These are phyloP conservation scores for Paecilomyces sp. DNA, from an alignment of 2,329 filamentous ascomycete genomes.

Conservation along the genomic window DNA sequence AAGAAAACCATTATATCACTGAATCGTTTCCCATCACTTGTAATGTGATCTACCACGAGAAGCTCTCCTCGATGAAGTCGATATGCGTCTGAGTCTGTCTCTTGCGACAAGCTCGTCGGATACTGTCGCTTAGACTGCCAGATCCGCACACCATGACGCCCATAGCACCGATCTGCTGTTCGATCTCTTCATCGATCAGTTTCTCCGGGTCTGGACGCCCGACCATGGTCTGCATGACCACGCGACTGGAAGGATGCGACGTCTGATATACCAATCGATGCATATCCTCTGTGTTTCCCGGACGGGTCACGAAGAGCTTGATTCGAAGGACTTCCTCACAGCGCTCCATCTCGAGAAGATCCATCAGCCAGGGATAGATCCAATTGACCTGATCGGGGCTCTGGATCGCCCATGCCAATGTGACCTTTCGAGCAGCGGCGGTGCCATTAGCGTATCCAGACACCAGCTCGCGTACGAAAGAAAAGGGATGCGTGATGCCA, in stretches of 20 bases:
- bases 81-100: conserved; percentile 54
- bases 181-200: conserved; percentile 48
- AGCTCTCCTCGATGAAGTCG: conserved; percentile 68
- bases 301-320: conserved; percentile 76
- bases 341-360: conserved; percentile 66
- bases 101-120: conserved; percentile 55
- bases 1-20: background rate
- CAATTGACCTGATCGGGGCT: conserved; percentile 77
- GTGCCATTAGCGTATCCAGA: conserved; percentile 58
- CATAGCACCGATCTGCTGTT: conserved; percentile 73
- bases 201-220: background rate
- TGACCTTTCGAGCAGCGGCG: conserved; percentile 67
- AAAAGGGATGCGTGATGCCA: conserved; percentile 85
- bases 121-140: conserved; percentile 63
- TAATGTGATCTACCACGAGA: conserved; percentile 32
- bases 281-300: conserved; percentile 66
- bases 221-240: background rate
- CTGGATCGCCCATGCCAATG: conserved; percentile 80
- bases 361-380: conserved; percentile 71
- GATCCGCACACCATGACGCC: conserved; percentile 70
- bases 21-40: background rate
- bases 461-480: conserved; percentile 68
- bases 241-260: conserved; percentile 61
- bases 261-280: conserved; percentile 60
- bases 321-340: conserved; percentile 72